Evolutionary conservation across 805 yeast species (phyloP), one percentile per base, ranked within the genome.

Genomic region (Schwanniomyces pseudopolymorphus): DNA sequence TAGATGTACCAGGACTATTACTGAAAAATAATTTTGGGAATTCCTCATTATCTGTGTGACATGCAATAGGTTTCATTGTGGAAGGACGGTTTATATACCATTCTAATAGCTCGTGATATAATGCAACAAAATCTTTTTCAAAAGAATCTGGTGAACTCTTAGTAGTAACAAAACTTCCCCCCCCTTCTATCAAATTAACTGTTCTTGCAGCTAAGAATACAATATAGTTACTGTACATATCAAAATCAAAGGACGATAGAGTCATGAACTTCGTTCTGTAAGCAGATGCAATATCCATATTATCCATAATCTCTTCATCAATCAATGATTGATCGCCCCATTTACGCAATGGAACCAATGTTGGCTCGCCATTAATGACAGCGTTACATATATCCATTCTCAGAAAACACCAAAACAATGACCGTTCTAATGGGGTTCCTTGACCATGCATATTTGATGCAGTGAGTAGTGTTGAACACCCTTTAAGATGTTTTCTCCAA

Each of bases 151-250:
- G 14, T 7, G 26, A 20, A 7, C 8, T 19, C 14, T 26, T 47
- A 13, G 14, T 20, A n/a, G 39, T 8, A 21, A 37, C 11, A 21
- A 37, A 38, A 22, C n/a, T 17, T 14, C 19, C 31, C 11, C 28
- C 27, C 2, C 57, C 37, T 13, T 16, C 35, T 6, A 31, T 28
- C 17, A 40, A 40, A n/a, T 40, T 40, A 5, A 40, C 43, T 3
- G 43, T 31, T 21, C 43, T 27, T 8, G 43, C 43, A 20, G 43
- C 43, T 28, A 40, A 14, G 11, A 40, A 40, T 22, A 40, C 43
- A 10, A 40, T 28, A 31, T 40, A 40, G 17, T 40, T 40, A 22
- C 43, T 40, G 21, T 40, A 40, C 63, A 60, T 60, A 13, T 48
- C 56, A 43, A 44, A 52, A 3, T 52, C 48, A 13, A 40, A 33